Evolutionary conservation across 2,329 filamentous ascomycete genomes (phyloP).

Genomic region (Helminthosporium solani): DNA sequence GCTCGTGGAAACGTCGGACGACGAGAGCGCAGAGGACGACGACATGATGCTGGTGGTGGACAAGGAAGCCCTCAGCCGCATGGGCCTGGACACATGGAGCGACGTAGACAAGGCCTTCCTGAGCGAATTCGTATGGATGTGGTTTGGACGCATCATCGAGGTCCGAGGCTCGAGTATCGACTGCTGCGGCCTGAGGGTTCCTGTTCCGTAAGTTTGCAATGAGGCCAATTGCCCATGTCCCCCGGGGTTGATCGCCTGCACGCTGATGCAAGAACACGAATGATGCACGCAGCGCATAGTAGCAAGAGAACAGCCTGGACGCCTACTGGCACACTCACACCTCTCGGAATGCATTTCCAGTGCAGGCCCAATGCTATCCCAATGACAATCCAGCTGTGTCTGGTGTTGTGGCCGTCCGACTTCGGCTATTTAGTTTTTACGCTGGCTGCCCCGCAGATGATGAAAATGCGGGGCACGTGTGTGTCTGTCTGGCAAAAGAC

Average conservation of each 20-base stretch:
- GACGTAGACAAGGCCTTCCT: conserved; percentile 68
- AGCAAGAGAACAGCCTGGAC: no score
- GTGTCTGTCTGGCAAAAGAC: background rate
- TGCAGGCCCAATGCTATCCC: no score
- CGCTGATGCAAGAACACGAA: no score
- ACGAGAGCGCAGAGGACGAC: conserved; percentile 43
- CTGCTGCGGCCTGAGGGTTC: conserved; percentile 69
- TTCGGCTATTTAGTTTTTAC: background rate
- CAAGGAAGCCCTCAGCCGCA: conserved; percentile 64
- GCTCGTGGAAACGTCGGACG: conserved; percentile 54
- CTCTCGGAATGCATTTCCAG: no score
- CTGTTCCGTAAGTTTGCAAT: conserved; percentile 20
- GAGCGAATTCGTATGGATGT: conserved; percentile 60
- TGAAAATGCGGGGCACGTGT: conserved; percentile 2
- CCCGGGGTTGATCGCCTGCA: background rate
- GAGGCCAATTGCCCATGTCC: background rate
- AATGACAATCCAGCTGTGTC: no score
- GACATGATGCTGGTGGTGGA: conserved; percentile 54
- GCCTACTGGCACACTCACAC: no score
- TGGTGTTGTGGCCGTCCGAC: no score
- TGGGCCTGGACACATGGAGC: conserved; percentile 81
- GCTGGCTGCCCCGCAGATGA: background rate
- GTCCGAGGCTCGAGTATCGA: conserved; percentile 70
- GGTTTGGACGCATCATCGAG: conserved; percentile 64
- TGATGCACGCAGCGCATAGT: no score